Percentiles rank a stretch among this genome's conserved stretches.
Conservation (phyloP, 192 early-diverging fungal genomes). For the Dimargaris verticillata region DNA sequence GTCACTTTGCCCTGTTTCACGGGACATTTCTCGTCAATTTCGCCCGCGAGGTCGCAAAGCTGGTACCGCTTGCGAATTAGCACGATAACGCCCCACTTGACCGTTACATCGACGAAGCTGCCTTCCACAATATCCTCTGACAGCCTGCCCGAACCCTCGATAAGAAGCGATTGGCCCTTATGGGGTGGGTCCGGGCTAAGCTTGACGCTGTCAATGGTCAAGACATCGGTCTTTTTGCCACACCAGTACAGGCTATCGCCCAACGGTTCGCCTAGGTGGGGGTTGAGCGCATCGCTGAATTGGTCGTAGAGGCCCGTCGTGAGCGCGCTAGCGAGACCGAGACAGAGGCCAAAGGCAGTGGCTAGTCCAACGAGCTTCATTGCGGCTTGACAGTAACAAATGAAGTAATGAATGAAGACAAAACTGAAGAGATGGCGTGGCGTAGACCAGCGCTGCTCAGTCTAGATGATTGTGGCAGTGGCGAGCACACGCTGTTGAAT, state of each 20-base stretch:
- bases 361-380: no score
- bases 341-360: no score
- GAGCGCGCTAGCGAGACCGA: no score
- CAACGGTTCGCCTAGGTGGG: background rate
- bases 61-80: background rate
- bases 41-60: constrained; percentile 1
- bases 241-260: constrained; percentile 3
- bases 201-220: background rate
- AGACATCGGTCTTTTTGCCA: background rate
- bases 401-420: no score
- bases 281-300: background rate
- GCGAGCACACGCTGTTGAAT: no score
- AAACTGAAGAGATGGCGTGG: no score
- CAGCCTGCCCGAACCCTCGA: constrained; percentile 6
- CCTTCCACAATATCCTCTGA: background rate
- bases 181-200: constrained; percentile 11
- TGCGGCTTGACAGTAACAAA: no score
- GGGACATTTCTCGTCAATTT: background rate
- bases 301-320: background rate
- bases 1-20: background rate
- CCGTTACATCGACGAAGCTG: constrained; percentile 4
- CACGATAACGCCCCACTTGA: constrained; percentile 13
- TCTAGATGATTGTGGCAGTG: no score
- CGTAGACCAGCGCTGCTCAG: no score
- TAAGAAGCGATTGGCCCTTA: constrained; percentile 1